phyloP scores from a whole-genome alignment of 1,139 yeast species.

The Hansenula sp. region DNA sequence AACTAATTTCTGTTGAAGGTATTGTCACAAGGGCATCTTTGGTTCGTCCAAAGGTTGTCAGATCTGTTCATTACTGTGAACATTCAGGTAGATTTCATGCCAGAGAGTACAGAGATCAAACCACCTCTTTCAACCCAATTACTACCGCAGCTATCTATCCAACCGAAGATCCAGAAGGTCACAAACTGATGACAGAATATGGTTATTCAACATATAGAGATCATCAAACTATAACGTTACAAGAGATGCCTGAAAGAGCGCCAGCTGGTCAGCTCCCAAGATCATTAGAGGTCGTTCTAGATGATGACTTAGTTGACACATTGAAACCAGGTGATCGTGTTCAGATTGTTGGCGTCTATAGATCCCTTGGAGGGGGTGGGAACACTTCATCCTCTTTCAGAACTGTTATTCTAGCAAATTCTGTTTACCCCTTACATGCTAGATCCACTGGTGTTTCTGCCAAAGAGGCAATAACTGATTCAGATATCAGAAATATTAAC shows the following conservation, averaged over 20 bases:
- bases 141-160: slow-evolving; percentile 88
- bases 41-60: slow-evolving; percentile 86
- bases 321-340: slow-evolving; percentile 97
- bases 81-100: slow-evolving; percentile 81
- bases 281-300: slow-evolving; percentile 84
- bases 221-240: slow-evolving; percentile 90
- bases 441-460: slow-evolving; percentile 84
- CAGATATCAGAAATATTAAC: slow-evolving; percentile 84
- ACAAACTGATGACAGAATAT: slow-evolving; percentile 83
- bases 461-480: slow-evolving; percentile 70
- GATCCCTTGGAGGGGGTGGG: slow-evolving; percentile 84
- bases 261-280: slow-evolving; percentile 98
- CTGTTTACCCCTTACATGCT: slow-evolving; percentile 85
- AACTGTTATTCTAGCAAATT: slow-evolving; percentile 81
- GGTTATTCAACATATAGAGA: slow-evolving; percentile 93
- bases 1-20: slow-evolving; percentile 88
- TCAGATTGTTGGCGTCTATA: slow-evolving; percentile 90
- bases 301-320: slow-evolving; percentile 88
- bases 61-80: slow-evolving; percentile 94
- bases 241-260: slow-evolving; percentile 98
- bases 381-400: slow-evolving; percentile 66
- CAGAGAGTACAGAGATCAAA: slow-evolving; percentile 89
- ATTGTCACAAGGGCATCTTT: slow-evolving; percentile 92
- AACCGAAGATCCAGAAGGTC: slow-evolving; percentile 88
- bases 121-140: slow-evolving; percentile 62